phyloP scores from a whole-genome alignment of 2,329 filamentous ascomycete genomes.

The Uncinocarpus reesii region DNA sequence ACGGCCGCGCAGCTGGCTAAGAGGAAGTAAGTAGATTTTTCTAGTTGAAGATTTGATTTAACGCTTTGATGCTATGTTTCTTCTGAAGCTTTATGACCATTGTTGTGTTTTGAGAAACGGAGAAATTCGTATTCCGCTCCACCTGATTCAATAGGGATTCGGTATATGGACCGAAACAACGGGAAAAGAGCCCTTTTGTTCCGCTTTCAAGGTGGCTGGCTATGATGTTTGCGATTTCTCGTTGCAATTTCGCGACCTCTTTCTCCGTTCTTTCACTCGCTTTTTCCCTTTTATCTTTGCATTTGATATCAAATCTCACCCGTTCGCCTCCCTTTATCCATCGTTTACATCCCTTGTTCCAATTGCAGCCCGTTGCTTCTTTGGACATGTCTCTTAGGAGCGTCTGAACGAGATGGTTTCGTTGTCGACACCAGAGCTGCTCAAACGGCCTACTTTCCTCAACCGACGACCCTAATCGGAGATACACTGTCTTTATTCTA shows the following conservation, averaged over 20 bases:
- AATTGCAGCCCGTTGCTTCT: not conserved
- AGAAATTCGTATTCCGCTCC: not conserved
- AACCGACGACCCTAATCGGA: not conserved
- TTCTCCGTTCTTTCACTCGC: too few species aligned
- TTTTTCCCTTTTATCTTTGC: too few species aligned
- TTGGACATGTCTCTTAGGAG: slow-evolving; percentile 3
- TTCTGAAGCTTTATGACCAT: not conserved
- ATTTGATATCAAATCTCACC: not conserved
- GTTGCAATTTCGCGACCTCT: too few species aligned
- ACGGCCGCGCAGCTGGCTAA: slow-evolving; percentile 46
- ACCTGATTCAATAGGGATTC: not conserved
- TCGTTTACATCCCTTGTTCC: not conserved
- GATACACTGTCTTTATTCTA: not conserved
- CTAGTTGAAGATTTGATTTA: not conserved
- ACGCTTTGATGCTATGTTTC: not conserved
- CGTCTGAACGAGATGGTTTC: slow-evolving; percentile 2
- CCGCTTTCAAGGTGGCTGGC: too few species aligned
- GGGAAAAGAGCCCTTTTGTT: not conserved
- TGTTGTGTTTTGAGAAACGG: not conserved
- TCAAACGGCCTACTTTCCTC: not conserved
- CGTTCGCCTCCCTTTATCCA: not conserved
- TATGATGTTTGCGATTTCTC: too few species aligned
- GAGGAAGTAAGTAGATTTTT: slow-evolving; percentile 43
- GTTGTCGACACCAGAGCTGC: not conserved
- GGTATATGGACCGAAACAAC: not conserved